Conservation (phyloP, 2,329 filamentous ascomycete genomes). For the Sphaerostilbella broomeana region DNA sequence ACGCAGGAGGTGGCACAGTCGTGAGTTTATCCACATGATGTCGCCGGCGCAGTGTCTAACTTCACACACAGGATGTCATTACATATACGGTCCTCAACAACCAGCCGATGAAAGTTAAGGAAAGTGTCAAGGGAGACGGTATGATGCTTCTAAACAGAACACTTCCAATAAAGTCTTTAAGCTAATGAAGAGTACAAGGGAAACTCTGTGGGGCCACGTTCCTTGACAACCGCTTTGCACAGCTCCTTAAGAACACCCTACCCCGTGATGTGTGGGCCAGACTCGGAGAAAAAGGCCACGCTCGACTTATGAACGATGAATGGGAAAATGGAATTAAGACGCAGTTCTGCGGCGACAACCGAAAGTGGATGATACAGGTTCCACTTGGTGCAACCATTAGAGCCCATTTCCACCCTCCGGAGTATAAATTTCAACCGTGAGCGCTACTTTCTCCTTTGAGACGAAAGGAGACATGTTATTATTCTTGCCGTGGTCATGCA, state of each 20-base stretch:
- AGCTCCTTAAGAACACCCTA: constrained; percentile 23
- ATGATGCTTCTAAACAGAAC: not conserved
- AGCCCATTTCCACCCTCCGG: not conserved
- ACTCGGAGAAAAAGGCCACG: constrained; percentile 1
- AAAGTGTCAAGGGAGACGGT: constrained; percentile 29
- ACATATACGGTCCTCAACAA: constrained; percentile 26
- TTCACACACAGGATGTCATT: constrained; percentile 31
- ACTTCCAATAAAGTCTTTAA: not conserved
- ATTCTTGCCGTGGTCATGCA: not conserved
- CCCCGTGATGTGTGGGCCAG: not conserved
- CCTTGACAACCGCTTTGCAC: constrained; percentile 32
- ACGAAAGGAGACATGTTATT: too few relatives aligned
- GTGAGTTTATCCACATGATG: constrained; percentile 15
- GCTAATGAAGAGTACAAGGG: constrained; percentile 19
- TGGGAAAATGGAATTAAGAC: constrained; percentile 28
- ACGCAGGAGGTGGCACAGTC: constrained; percentile 33
- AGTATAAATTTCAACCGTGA: not conserved
- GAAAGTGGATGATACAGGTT: constrained; percentile 15
- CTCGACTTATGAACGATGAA: constrained; percentile 18
- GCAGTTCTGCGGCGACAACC: constrained; percentile 17
- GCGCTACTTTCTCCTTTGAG: too few relatives aligned
- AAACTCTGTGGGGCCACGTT: constrained; percentile 34
- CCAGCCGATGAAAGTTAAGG: constrained; percentile 25
- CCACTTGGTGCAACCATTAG: constrained; percentile 13
- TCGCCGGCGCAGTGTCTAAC: not conserved